Evolutionary conservation across 1,139 yeast species (phyloP).

Genomic region (Nakaseomyces delphensis): DNA sequence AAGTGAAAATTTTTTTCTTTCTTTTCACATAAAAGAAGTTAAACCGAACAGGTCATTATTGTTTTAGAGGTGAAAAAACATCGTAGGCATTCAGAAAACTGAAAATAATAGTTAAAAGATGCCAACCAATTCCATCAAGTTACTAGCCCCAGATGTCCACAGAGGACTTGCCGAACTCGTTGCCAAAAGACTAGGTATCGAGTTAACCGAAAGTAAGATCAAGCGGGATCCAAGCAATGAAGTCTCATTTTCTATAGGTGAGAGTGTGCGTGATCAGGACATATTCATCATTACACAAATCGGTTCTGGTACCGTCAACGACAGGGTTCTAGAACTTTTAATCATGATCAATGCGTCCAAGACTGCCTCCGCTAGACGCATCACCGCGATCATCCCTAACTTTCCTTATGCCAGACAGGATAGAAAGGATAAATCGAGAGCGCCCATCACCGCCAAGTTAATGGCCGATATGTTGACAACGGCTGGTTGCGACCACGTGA

Average conservation of each 20-base stretch:
- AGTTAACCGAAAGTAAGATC: constrained; percentile 54
- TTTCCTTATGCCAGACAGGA: constrained; percentile 98
- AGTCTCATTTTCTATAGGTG: constrained; percentile 87
- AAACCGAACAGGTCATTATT: too few species aligned
- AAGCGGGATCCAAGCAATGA: constrained; percentile 75
- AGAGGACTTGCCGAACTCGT: constrained; percentile 82
- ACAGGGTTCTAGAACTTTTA: constrained; percentile 74
- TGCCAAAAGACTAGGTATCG: constrained; percentile 55
- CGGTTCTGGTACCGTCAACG: constrained; percentile 88
- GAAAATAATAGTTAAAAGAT: constrained; percentile 26
- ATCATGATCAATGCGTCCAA: constrained; percentile 94
- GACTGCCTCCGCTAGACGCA: constrained; percentile 89
- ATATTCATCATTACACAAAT: constrained; percentile 81
- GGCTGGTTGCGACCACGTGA: constrained; percentile 95
- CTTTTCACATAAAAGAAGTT: neutral
- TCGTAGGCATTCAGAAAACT: too few species aligned
- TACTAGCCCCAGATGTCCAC: constrained; percentile 83
- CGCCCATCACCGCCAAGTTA: constrained; percentile 93
- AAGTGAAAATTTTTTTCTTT: neutral
- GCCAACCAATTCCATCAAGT: constrained; percentile 80
- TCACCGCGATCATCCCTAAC: constrained; percentile 90
- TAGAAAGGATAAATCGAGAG: constrained; percentile 90
- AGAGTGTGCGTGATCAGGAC: constrained; percentile 94
- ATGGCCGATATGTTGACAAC: constrained; percentile 93
- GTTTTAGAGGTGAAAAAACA: too few species aligned